These are phyloP conservation scores for Tetrapisispora namnaoensis DNA, from an alignment of 805 yeast genomes.

Conservation along the genomic window DNA sequence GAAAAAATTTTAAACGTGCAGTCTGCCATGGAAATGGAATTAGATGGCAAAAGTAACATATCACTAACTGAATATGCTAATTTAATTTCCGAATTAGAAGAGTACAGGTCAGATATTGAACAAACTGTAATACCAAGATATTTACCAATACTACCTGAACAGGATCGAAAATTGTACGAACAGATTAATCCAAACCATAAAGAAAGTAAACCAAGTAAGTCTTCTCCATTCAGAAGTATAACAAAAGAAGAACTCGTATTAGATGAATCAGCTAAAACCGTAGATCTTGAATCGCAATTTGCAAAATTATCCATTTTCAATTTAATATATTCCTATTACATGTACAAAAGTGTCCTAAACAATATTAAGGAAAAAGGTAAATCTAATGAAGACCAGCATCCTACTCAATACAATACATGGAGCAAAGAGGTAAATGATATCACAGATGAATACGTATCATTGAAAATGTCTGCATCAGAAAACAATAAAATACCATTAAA, in stretches of 20 bases:
- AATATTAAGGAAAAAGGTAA: not conserved
- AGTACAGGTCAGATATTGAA: not conserved
- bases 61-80: not conserved
- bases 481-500: slow-evolving; percentile 3
- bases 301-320: slow-evolving; percentile 22
- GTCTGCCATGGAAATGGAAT: not conserved
- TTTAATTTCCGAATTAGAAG: not conserved
- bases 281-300: slow-evolving; percentile 9
- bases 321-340: slow-evolving; percentile 21
- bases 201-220: not conserved
- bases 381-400: not conserved
- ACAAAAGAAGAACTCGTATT: slow-evolving; percentile 2
- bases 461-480: too few species aligned
- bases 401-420: slow-evolving; percentile 8
- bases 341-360: slow-evolving; percentile 12
- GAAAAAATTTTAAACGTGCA: slow-evolving; percentile 1
- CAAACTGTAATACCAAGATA: too few species aligned
- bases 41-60: not conserved
- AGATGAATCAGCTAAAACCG: slow-evolving; percentile 5
- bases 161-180: not conserved
- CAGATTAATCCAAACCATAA: not conserved
- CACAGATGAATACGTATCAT: not conserved
- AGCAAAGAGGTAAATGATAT: slow-evolving; percentile 6
- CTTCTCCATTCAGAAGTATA: slow-evolving; percentile 5
- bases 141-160: not conserved